Evolutionary conservation across 176 grass and related monocot genomes (phyloP), one percentile per base, ranked within the genome.

Genomic region (Aegilops sharonensis): DNA sequence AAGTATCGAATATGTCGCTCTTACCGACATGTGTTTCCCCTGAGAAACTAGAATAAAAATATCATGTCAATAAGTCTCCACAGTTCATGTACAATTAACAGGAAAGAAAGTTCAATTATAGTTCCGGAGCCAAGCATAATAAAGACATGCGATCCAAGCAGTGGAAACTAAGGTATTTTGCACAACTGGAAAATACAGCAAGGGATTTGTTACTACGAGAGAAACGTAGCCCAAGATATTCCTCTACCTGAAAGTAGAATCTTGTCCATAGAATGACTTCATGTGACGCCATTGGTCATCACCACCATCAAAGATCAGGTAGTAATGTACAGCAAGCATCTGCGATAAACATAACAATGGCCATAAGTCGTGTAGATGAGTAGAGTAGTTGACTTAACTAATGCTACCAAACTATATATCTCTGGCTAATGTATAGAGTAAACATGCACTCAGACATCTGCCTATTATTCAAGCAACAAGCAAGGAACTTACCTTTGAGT

Each of bases 281-380:
- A 87, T 85, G 82, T 89, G 78, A 83, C 69, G 30, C 93, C 93
- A 95, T 24, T 87, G 74, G n/a, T 34, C 86, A 75, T 89, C 84
- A 65, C 71, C 5, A 31, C 91, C 90, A 25, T 95, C 86, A 85
- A 95, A 95, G 54, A 89, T 78, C 66, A 95, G 66, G 68, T 95
- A 95, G 87, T 95, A 95, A 82, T 95, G 93, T 47, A 95, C 83
- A 24, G 77, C 78, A 75, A 95, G 86, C 81, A 95, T 93, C 93
- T 93, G 84, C 21, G 35, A 75, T 29, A 67, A 86, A 65, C 6
- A 72, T 79, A 70, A 77, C 12, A 77, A 83, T 78, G 11, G 52
- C 39, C 4, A 8, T 75, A 52, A 76, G 45, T 11, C 45, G 1
- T 20, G 45, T 54, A 76, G 14, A 57, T 80, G 14, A 78, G 29